Evolutionary conservation across 73 alveolate species (phyloP).

Genomic region (Effrenium voratum): DNA sequence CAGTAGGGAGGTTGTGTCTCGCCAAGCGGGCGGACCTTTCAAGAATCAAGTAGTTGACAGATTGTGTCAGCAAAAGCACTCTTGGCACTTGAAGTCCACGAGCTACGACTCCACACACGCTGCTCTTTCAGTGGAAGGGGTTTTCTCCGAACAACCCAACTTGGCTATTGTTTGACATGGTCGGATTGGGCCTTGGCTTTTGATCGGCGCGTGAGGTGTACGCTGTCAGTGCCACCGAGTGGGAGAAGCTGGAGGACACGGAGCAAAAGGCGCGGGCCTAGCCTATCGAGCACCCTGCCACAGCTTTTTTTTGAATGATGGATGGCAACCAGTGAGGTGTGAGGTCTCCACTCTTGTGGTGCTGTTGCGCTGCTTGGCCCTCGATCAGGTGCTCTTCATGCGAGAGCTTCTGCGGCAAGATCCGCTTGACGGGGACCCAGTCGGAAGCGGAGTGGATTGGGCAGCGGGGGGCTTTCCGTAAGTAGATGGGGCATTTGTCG

Average conservation of each 20-base stretch:
- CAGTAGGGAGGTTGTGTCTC: neutral
- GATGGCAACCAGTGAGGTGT: neutral
- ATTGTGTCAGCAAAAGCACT: too few relatives aligned
- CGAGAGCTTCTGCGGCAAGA: too few relatives aligned
- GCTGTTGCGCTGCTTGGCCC: neutral
- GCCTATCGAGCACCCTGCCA: neutral
- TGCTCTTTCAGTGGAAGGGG: neutral
- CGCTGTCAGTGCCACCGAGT: constrained; percentile 14
- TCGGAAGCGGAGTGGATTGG: too few relatives aligned
- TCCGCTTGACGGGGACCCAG: too few relatives aligned
- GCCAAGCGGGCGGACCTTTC: too few relatives aligned
- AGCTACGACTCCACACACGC: too few relatives aligned
- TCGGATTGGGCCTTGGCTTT: too few relatives aligned
- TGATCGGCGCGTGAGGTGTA: constrained; percentile 37
- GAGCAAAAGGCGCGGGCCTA: constrained; percentile 52
- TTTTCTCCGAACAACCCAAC: neutral
- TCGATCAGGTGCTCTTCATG: too few relatives aligned
- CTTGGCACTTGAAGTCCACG: too few relatives aligned
- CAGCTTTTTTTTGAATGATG: neutral
- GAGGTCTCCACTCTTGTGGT: neutral
- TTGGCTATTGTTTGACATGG: neutral
- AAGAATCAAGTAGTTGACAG: too few relatives aligned
- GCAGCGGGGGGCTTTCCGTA: too few relatives aligned
- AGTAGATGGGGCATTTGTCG: too few relatives aligned
- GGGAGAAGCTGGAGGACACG: neutral